These are phyloP conservation scores for Cercospora nicotianae DNA, from an alignment of 2,329 filamentous ascomycete species.

Conservation along the genomic window DNA sequence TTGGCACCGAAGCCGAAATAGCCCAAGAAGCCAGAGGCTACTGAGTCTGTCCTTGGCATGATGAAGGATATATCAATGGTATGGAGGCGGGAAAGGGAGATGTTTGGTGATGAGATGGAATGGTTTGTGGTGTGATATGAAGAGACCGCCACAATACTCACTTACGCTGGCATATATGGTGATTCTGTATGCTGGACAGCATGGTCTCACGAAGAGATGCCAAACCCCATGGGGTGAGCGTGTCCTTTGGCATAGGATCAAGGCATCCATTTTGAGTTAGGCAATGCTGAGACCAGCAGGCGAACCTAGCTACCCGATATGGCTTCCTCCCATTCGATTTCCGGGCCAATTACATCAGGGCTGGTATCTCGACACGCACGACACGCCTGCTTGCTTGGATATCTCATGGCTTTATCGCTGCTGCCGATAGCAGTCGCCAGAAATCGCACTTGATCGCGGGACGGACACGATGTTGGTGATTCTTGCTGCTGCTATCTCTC, in stretches of 20 bases:
- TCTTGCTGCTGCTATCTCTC: constrained; percentile 2
- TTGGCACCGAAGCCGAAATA: constrained; percentile 43
- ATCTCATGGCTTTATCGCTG: not conserved
- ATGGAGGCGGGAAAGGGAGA: not conserved
- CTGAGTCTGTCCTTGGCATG: constrained; percentile 17
- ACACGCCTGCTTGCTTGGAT: not conserved
- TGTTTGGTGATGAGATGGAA: not conserved
- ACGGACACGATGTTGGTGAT: not conserved
- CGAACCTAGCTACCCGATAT: constrained; percentile 18
- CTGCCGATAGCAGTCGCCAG: constrained; percentile 12
- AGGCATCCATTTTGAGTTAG: constrained; percentile 12
- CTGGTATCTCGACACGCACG: constrained; percentile 7
- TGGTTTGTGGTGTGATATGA: constrained; percentile 3
- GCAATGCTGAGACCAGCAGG: constrained; percentile 11
- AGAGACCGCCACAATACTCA: not conserved
- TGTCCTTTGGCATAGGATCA: constrained; percentile 16
- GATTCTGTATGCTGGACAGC: constrained; percentile 2
- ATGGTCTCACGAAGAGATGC: constrained; percentile 14
- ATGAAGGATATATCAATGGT: constrained; percentile 7
- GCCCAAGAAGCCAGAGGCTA: constrained; percentile 18
- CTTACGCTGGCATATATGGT: constrained; percentile 20
- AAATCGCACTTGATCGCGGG: constrained; percentile 11
- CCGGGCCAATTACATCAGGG: constrained; percentile 6
- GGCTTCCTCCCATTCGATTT: not conserved
- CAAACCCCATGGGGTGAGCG: constrained; percentile 21